A percentile compares a stretch with the other conserved stretches of the same genome.
Conservation (phyloP, 345 rosid genomes). For the Populus alba region DNA sequence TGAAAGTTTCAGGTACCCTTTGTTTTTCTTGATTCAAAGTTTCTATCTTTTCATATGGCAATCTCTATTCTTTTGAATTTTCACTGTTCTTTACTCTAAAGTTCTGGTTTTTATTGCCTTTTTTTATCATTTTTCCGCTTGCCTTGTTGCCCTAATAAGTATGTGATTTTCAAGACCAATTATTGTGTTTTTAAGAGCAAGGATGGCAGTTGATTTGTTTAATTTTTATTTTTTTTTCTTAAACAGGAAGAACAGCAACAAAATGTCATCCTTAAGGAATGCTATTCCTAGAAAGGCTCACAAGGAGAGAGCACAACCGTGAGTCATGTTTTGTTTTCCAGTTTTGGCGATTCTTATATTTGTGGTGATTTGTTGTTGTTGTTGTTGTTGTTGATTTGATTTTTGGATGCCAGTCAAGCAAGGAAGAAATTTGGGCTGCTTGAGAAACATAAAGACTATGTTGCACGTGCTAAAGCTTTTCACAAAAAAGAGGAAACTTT, state of each 20-base stretch:
- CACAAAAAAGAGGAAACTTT: constrained; percentile 66
- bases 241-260: not conserved
- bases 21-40: no score
- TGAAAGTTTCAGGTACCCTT: no score
- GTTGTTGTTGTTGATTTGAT: not conserved
- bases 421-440: constrained; percentile 77
- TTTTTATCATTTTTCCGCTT: no score
- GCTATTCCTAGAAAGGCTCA: constrained; percentile 65
- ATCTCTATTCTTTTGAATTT: no score
- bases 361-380: not conserved
- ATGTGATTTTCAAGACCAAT: no score
- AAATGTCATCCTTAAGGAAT: constrained; percentile 77
- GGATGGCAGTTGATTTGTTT: no score
- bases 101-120: no score
- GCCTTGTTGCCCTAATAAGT: no score
- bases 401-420: constrained; percentile 38
- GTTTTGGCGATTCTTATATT: not conserved
- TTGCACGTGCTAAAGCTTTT: constrained; percentile 62
- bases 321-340: constrained; percentile 19
- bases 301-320: constrained; percentile 92
- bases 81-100: no score
- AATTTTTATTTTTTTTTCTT: not conserved
- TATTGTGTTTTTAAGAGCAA: not conserved
- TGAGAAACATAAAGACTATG: constrained; percentile 94
- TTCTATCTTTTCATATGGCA: no score